Base-by-base conservation (phyloP, 345 rosid species). In the Sisymbrium irio region DNA sequence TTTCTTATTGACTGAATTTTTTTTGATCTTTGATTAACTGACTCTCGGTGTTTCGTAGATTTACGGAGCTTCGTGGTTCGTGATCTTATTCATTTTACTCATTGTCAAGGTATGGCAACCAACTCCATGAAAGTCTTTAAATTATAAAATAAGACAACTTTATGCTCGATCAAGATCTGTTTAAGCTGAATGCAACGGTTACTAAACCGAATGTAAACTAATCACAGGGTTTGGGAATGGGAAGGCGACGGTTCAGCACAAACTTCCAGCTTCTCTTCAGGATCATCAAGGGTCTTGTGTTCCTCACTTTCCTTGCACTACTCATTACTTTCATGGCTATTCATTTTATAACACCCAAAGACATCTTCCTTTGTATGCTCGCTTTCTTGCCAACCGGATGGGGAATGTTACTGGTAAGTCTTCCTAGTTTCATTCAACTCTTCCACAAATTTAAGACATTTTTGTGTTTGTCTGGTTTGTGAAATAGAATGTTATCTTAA, bases 331-430 rank as follows among this genome's bases (percentile, higher is more conserved):
- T 89, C 67, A 66, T 89, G 20, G 91, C 89, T 25, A 69, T 91
- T 71, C 88, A 79, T 30, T 75, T 89, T 80, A 83, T 89, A 85
- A 91, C 96, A 13, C 61, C 85, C 17, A 79, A 79, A 68, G 97
- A 91, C 76, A 77, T 91, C 65, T 51, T 91, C 66, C 82, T 89
- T 7, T 85, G 93, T 66, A 77, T 89, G 80, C 91, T 91, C n/a
- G 97, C 97, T 35, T 86, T 91, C 86, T 80, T 89, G 96, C 97
- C 97, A 47, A 89, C 96, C 8, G 97, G 96, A 7, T 91, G 97
- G 97, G 97, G 93, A 50, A 74, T 91, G 82, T 87, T 91, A 65
- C 82, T 89, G 56, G 97, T 91, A 63, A 83, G 90, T 82, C n/a
- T 50, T 40, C 18, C 6, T 50, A 11, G n/a, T 37, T 41, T 41